Conservation (phyloP, 108 stramenopile genomes). For the Skeletonema grethae region DNA sequence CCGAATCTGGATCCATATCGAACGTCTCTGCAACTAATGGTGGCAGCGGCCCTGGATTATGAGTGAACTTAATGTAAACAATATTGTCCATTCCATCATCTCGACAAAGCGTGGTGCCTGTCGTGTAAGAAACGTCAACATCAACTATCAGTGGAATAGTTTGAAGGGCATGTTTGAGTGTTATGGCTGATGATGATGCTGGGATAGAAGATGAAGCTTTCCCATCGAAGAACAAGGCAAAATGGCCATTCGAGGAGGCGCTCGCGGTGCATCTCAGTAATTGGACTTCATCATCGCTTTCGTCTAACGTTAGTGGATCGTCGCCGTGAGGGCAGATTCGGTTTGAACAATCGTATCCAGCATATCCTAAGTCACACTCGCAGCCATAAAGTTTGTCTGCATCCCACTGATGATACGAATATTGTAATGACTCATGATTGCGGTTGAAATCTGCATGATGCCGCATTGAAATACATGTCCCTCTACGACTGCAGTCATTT, state of each 20-base stretch:
- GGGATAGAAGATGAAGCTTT: conserved; percentile 27
- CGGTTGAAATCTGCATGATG: conserved; percentile 35
- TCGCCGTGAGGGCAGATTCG: conserved; percentile 70
- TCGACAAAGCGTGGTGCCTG: conserved; percentile 39
- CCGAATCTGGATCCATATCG: conserved; percentile 33
- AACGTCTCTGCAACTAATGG: conserved; percentile 40
- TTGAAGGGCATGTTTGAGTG: conserved; percentile 57
- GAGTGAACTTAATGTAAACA: conserved; percentile 62
- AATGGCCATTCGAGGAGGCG: conserved; percentile 51
- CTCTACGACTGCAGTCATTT: conserved; percentile 35
- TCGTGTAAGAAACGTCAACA: conserved; percentile 47
- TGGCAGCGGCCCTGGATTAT: conserved; percentile 66
- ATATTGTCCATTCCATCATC: conserved; percentile 35
- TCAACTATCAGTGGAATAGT: conserved; percentile 36
- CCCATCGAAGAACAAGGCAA: conserved; percentile 42
- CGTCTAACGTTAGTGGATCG: conserved; percentile 68
- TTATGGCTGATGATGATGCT: conserved; percentile 31
- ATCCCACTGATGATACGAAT: conserved; percentile 60
- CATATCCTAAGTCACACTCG: conserved; percentile 68
- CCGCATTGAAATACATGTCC: conserved; percentile 31
- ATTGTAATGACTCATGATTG: conserved; percentile 34
- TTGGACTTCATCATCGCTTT: conserved; percentile 57
- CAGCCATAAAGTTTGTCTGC: conserved; percentile 81
- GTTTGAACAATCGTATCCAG: conserved; percentile 61
- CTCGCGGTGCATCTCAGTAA: conserved; percentile 57